These are phyloP conservation scores for Botrytis fabae DNA, from an alignment of 2,329 filamentous ascomycete genomes.

Conservation along the genomic window DNA sequence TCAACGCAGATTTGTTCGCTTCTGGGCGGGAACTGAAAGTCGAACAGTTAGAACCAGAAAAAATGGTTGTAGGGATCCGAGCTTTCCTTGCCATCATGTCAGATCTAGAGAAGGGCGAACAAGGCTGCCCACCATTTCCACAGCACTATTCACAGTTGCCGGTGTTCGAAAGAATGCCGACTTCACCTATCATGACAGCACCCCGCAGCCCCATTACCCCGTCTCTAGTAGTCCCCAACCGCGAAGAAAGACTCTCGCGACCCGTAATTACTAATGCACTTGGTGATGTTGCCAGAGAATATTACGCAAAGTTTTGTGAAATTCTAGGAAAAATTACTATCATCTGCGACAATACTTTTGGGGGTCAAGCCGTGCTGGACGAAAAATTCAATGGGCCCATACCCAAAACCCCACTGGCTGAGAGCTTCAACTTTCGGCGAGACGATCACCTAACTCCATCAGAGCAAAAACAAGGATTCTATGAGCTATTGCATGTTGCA, in stretches of 20 bases:
- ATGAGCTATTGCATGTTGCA: slow-evolving; percentile 91
- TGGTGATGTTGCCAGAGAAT: slow-evolving; percentile 76
- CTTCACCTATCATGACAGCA: slow-evolving; percentile 52
- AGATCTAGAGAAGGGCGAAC: slow-evolving; percentile 83
- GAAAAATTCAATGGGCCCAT: slow-evolving; percentile 88
- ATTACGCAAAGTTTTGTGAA: slow-evolving; percentile 89
- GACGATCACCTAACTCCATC: slow-evolving; percentile 71
- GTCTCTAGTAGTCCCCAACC: slow-evolving; percentile 37
- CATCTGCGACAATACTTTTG: slow-evolving; percentile 95
- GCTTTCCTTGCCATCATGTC: slow-evolving; percentile 92
- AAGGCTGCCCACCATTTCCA: slow-evolving; percentile 79
- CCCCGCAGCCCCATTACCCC: slow-evolving; percentile 33
- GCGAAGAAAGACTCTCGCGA: slow-evolving; percentile 66
- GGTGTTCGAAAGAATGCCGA: slow-evolving; percentile 48
- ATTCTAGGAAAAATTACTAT: slow-evolving; percentile 95
- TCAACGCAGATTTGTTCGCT: slow-evolving; percentile 87
- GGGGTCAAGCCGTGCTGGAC: slow-evolving; percentile 89
- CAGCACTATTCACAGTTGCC: slow-evolving; percentile 55
- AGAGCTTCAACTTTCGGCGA: slow-evolving; percentile 88
- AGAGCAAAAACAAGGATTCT: slow-evolving; percentile 92
- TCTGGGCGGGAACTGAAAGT: slow-evolving; percentile 63
- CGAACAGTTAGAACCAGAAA: slow-evolving; percentile 91
- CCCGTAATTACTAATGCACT: slow-evolving; percentile 64
- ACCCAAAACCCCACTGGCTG: slow-evolving; percentile 91
- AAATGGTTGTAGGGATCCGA: slow-evolving; percentile 94